Evolutionary conservation across 805 yeast species (phyloP).

Genomic region (Spathaspora girioi): DNA sequence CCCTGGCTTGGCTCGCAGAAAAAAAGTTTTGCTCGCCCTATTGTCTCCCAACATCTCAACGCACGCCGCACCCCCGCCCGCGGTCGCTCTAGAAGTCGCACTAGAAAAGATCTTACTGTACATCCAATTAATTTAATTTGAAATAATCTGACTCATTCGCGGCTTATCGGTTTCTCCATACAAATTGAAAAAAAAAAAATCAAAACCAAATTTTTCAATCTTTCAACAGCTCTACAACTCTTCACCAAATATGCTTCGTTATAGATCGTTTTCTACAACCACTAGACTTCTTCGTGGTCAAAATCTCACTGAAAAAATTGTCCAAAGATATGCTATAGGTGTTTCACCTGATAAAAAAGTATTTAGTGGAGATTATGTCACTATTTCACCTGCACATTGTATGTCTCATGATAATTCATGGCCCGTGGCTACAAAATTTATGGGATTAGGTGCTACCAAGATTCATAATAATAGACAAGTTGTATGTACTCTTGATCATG

Average conservation of each 20-base stretch:
- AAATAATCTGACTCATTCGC: slow-evolving; percentile 6
- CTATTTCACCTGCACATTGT: slow-evolving; percentile 93
- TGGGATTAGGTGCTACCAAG: slow-evolving; percentile 85
- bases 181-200: neutral
- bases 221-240: neutral
- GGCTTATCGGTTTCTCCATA: slow-evolving; percentile 4
- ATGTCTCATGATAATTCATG: slow-evolving; percentile 99
- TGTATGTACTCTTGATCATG: slow-evolving; percentile 96
- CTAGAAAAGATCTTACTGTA: neutral
- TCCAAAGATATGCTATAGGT: slow-evolving; percentile 89
- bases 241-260: neutral
- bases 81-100: neutral
- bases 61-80: neutral
- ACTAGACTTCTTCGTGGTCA: slow-evolving; percentile 47
- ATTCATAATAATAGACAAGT: slow-evolving; percentile 86
- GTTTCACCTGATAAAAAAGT: slow-evolving; percentile 62
- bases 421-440: slow-evolving; percentile 98
- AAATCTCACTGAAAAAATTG: slow-evolving; percentile 92
- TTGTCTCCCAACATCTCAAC: too few species aligned
- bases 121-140: neutral
- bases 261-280: slow-evolving; percentile 17
- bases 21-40: neutral
- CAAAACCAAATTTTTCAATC: neutral
- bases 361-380: slow-evolving; percentile 88
- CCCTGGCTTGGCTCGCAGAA: neutral